Conservation (phyloP, 495 filamentous ascomycete genomes). For the Trichoderma gamsii region DNA sequence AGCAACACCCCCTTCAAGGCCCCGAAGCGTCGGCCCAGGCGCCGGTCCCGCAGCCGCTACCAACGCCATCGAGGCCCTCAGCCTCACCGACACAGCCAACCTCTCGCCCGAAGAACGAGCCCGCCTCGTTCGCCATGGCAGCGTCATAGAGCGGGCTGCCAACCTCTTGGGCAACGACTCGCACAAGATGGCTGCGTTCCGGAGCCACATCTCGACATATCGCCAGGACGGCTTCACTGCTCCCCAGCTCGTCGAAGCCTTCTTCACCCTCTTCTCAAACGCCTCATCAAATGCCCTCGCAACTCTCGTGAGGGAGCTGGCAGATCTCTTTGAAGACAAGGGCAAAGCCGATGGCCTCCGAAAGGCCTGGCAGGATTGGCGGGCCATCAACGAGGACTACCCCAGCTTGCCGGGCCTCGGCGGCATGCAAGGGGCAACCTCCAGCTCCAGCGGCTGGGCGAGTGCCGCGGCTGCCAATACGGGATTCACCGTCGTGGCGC, state of each 20-base stretch:
- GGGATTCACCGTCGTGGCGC: constrained; percentile 27
- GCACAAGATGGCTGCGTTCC: constrained; percentile 69
- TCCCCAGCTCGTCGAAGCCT: constrained; percentile 69
- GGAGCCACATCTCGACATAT: constrained; percentile 67
- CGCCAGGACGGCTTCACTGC: constrained; percentile 60
- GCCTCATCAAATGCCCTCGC: constrained; percentile 70
- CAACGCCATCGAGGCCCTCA: constrained; percentile 35
- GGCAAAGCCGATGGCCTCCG: constrained; percentile 64
- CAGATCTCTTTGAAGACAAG: constrained; percentile 85
- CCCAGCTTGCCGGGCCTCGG: constrained; percentile 73
- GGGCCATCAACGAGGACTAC: constrained; percentile 92
- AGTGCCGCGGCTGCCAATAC: constrained; percentile 41
- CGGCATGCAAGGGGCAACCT: constrained; percentile 48
- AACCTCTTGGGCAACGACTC: constrained; percentile 70
- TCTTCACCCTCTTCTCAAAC: constrained; percentile 73
- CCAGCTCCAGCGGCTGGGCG: constrained; percentile 46
- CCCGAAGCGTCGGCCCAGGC: constrained; percentile 32
- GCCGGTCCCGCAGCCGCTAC: constrained; percentile 24
- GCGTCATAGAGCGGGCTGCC: constrained; percentile 78
- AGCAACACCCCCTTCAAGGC: constrained; percentile 17
- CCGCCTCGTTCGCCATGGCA: constrained; percentile 64
- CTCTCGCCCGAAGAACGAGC: constrained; percentile 72
- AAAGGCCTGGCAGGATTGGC: constrained; percentile 89
- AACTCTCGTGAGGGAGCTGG: constrained; percentile 84
- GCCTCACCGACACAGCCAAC: constrained; percentile 34